These are phyloP conservation scores for Sanghuangporus baumii DNA, from an alignment of 1,284 basidiomycete genomes.

Conservation along the genomic window DNA sequence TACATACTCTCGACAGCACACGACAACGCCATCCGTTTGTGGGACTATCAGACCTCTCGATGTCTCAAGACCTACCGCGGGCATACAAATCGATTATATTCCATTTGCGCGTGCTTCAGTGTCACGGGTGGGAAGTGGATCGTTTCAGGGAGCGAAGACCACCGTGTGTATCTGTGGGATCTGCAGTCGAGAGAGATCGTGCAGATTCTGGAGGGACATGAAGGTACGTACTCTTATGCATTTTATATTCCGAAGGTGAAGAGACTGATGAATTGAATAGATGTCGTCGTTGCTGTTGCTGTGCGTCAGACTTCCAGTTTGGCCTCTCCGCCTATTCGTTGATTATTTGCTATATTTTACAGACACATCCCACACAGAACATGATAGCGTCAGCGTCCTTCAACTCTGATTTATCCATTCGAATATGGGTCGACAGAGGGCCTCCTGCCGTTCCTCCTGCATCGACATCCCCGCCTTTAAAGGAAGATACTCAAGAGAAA, in stretches of 20 bases:
- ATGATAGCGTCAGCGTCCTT: constrained; percentile 83
- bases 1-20: constrained; percentile 91
- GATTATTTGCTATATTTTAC: not conserved
- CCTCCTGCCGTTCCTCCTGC: not conserved
- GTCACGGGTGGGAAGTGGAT: constrained; percentile 86
- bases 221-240: constrained; percentile 36
- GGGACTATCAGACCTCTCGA: constrained; percentile 91
- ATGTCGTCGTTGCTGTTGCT: constrained; percentile 71
- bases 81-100: constrained; percentile 76
- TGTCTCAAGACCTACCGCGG: constrained; percentile 90
- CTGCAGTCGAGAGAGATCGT: constrained; percentile 81
- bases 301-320: constrained; percentile 32
- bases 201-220: constrained; percentile 73
- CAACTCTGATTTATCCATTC: constrained; percentile 71
- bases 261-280: constrained; percentile 28
- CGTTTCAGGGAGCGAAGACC: constrained; percentile 87
- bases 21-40: constrained; percentile 86
- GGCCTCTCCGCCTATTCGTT: not conserved
- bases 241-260: not conserved
- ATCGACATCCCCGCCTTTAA: not conserved
- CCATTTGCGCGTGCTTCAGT: constrained; percentile 74
- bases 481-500: not conserved
- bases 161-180: constrained; percentile 89
- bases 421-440: constrained; percentile 67
- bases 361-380: constrained; percentile 80